Conservation (phyloP, 257 asterid genomes). For the Vinca minor region DNA sequence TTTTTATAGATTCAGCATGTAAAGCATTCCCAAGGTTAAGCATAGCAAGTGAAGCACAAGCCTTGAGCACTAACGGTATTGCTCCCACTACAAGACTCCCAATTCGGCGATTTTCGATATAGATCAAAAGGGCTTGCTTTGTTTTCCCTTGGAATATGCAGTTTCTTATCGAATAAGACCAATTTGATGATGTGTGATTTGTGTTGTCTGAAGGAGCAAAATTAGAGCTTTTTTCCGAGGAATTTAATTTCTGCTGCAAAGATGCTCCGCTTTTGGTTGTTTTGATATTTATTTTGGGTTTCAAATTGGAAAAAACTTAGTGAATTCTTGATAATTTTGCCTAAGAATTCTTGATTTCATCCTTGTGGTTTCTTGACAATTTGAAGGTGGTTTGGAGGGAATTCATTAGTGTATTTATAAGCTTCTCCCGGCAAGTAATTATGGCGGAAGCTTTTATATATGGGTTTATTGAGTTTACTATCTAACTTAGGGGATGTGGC, state of each 20-base stretch:
- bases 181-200: conserved; percentile 19
- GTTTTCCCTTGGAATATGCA: conserved; percentile 36
- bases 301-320: neutral
- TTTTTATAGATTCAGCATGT: conserved; percentile 57
- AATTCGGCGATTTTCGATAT: conserved; percentile 32
- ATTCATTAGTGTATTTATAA: neutral
- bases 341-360: neutral
- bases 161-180: conserved; percentile 29
- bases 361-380: neutral
- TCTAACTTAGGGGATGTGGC: no score
- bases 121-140: conserved; percentile 43
- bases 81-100: conserved; percentile 27
- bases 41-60: conserved; percentile 53
- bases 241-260: neutral
- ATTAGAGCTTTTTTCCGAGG: neutral
- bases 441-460: neutral
- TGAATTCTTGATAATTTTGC: conserved; percentile 1
- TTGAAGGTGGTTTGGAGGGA: conserved; percentile 6
- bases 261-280: neutral
- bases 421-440: neutral
- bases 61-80: conserved; percentile 60
- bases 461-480: no score
- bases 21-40: conserved; percentile 33
- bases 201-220: conserved; percentile 4
- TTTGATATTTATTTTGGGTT: neutral